Evolutionary conservation across 108 stramenopile genomes (phyloP), one percentile per base, ranked within the genome.

Genomic region (Conticribra weissflogii): DNA sequence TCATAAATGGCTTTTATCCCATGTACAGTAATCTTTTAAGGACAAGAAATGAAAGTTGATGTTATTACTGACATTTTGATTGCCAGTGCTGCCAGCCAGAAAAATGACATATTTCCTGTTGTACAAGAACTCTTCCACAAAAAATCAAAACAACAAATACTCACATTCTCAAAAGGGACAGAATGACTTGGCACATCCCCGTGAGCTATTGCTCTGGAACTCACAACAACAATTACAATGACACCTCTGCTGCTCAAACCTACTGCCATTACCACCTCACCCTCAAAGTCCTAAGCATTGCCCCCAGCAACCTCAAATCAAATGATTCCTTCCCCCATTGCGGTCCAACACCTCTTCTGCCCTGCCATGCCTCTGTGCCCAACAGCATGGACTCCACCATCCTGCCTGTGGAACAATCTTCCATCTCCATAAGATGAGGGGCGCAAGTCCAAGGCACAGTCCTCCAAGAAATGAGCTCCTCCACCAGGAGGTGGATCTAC

Each of bases 401-500:
- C 0, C 34, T n/a, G n/a, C n/a, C 32, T 0, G 62, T 93, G 71
- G 30, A 86, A 63, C 78, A 56, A 15, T 88, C 87, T 2, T 91
- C 87, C 16, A 68, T 94, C 1, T 71, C 50, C 49, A 50, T 69
- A 54, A 63, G 47, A 24, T 33, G 68, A 52, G 54, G 19, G 29
- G 53, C 23, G 41, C 3, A 34, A 15, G 27, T 29, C n/a, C 36
- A 51, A 28, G 62, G 34, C 0, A 33, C 44, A 52, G 3, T 58
- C 36, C 46, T 45, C 22, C 56, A 52, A 41, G 76, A 77, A 23
- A 64, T 60, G 44, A 73, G 74, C 21, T 65, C 72, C 15, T 79
- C 89, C 0, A 79, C 71, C 32, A 88, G 85, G 59, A 82, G 89
- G 0, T 95, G 93, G 93, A 71, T 95, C 22, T 74, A 77, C 27